Conservation (phyloP, 371 early-diverging fungal species). For the Entomophthora muscae region DNA sequence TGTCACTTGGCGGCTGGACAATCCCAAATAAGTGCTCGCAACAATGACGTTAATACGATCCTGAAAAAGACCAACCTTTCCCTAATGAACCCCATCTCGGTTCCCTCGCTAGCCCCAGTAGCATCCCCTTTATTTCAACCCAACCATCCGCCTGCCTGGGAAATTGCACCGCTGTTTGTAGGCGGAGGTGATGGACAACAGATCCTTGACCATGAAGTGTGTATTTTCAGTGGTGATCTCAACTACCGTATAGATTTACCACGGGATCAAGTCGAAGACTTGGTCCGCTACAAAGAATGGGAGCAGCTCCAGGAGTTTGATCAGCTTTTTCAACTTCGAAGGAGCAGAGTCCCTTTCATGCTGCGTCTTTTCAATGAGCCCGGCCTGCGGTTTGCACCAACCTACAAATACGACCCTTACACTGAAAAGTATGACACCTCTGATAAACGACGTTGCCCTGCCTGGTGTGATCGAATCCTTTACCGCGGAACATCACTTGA, state of each 20-base stretch:
- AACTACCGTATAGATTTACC: slow-evolving; percentile 62
- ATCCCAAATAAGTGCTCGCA: slow-evolving; percentile 42
- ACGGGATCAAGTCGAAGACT: slow-evolving; percentile 32
- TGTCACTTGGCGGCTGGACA: slow-evolving; percentile 78
- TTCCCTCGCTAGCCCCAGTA: slow-evolving; percentile 6
- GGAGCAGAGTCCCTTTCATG: slow-evolving; percentile 11
- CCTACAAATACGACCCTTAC: slow-evolving; percentile 67
- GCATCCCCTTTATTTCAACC: neutral
- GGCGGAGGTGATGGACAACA: slow-evolving; percentile 41
- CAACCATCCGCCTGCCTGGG: neutral
- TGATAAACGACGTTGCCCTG: slow-evolving; percentile 61
- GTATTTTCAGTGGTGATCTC: slow-evolving; percentile 60
- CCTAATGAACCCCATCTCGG: slow-evolving; percentile 12
- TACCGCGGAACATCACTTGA: slow-evolving; percentile 21
- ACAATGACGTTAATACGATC: slow-evolving; percentile 52
- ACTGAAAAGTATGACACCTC: slow-evolving; percentile 52
- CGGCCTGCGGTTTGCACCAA: slow-evolving; percentile 51
- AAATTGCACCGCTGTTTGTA: slow-evolving; percentile 18
- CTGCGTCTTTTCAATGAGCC: slow-evolving; percentile 34
- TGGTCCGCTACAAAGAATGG: slow-evolving; percentile 21
- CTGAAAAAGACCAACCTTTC: slow-evolving; percentile 37
- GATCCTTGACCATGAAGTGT: slow-evolving; percentile 58
- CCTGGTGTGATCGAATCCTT: slow-evolving; percentile 74
- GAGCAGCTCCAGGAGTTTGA: slow-evolving; percentile 27
- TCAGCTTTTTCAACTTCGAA: slow-evolving; percentile 37